phyloP scores from a whole-genome alignment of 257 asterid species.

The Osmanthus fragrans region DNA sequence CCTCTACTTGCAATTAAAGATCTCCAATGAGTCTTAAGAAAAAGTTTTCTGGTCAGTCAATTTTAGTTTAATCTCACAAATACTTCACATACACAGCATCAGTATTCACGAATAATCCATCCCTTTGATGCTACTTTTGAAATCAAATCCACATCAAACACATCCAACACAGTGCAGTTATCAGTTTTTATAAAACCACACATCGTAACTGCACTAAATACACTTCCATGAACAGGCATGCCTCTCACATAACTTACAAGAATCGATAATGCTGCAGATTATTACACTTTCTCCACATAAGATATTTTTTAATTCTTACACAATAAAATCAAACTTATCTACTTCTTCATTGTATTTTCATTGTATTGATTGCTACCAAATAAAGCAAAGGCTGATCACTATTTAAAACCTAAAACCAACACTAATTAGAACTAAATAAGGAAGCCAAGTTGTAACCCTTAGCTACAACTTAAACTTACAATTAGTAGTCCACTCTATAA shows the following conservation, averaged over 20 bases:
- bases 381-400: not conserved
- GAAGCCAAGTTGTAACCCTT: not conserved
- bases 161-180: not conserved
- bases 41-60: not conserved
- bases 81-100: not conserved
- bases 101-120: not conserved
- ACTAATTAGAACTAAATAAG: slow-evolving; percentile 7
- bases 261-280: not conserved
- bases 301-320: not conserved
- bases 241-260: slow-evolving; percentile 1
- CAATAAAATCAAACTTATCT: not conserved
- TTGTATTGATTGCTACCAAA: not conserved
- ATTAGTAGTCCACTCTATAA: not conserved
- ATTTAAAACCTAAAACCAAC: not conserved
- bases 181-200: not conserved
- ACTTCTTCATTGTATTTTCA: not conserved
- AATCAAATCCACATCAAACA: slow-evolving; percentile 5
- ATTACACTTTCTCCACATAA: not conserved
- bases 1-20: not conserved
- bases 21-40: not conserved
- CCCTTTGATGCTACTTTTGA: not conserved
- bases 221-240: not conserved
- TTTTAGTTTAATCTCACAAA: not conserved
- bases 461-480: not conserved
- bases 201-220: slow-evolving; percentile 1